phyloP scores from a whole-genome alignment of 345 rosid genomes.

The Populus tremula region DNA sequence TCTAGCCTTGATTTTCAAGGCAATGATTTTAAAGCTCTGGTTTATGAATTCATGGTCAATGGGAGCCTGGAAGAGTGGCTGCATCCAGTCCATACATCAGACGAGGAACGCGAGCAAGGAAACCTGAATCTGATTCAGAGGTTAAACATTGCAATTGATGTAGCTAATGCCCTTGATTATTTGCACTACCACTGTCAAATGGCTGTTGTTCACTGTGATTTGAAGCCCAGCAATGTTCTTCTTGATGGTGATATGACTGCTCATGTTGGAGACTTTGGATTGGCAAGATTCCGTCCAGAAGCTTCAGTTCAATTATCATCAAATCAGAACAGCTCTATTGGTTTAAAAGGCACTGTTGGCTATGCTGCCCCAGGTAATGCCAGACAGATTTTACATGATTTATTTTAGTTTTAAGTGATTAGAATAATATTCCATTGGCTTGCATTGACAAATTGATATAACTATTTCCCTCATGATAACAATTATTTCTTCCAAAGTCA shows the following conservation, averaged over 20 bases:
- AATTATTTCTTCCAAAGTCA: too few species aligned
- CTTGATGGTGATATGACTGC: not conserved
- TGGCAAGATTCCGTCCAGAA: constrained; percentile 4
- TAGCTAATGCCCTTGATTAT: not conserved
- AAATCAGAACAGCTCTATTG: constrained; percentile 5
- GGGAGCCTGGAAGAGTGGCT: constrained; percentile 12
- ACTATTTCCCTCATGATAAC: too few species aligned
- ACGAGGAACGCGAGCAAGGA: not conserved
- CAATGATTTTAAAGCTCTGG: constrained; percentile 8
- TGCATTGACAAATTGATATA: not conserved
- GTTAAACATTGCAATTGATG: constrained; percentile 1
- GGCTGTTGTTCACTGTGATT: constrained; percentile 11
- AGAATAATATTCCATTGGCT: not conserved
- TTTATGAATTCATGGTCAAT: constrained; percentile 8
- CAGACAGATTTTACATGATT: not conserved
- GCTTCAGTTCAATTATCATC: not conserved
- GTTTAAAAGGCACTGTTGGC: constrained; percentile 9
- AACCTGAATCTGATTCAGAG: not conserved
- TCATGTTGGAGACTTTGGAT: constrained; percentile 21
- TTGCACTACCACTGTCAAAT: not conserved
- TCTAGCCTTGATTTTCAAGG: constrained; percentile 3
- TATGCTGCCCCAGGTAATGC: constrained; percentile 13
- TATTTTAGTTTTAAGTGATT: not conserved
- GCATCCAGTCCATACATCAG: not conserved
- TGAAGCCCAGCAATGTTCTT: constrained; percentile 5